Percentiles rank a stretch among this genome's conserved stretches.
Conservation (phyloP, 768 basidiomycete genomes). For the Rhodotorula babjevae region DNA sequence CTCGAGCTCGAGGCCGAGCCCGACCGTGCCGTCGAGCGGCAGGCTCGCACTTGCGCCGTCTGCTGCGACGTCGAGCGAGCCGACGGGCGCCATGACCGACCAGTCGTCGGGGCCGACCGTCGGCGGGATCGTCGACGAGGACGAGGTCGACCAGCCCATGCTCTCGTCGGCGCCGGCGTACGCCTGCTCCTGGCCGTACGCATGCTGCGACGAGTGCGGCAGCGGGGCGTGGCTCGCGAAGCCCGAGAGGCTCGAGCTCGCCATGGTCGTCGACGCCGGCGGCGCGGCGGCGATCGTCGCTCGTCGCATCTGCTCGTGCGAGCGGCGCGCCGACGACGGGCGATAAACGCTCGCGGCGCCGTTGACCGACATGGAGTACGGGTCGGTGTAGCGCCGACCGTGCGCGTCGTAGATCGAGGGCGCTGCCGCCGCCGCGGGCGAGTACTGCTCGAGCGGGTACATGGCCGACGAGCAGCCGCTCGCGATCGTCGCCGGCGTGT, state of each 20-base stretch:
- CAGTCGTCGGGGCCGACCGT: neutral
- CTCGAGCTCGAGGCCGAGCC: slow-evolving; percentile 15
- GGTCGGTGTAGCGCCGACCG: neutral
- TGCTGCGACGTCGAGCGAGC: neutral
- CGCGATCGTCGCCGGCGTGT: neutral
- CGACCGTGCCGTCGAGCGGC: neutral
- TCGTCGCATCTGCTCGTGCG: neutral
- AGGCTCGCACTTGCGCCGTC: too few relatives aligned
- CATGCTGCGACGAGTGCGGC: too few relatives aligned
- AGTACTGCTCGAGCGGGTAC: neutral
- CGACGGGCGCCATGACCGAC: neutral
- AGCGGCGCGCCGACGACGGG: too few relatives aligned
- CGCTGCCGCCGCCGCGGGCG: neutral
- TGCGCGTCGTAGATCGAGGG: too few relatives aligned
- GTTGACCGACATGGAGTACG: too few relatives aligned
- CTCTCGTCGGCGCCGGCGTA: neutral
- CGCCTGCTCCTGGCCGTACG: too few relatives aligned
- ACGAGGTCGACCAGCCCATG: neutral
- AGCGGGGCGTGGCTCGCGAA: neutral
- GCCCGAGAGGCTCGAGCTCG: neutral
- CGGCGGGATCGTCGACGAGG: too few relatives aligned
- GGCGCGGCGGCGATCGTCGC: neutral
- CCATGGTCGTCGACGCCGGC: neutral
- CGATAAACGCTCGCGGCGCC: too few relatives aligned
- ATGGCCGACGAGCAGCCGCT: neutral